Conservation (phyloP, 1,284 basidiomycete genomes). For the Ceratobasidium sp. region DNA sequence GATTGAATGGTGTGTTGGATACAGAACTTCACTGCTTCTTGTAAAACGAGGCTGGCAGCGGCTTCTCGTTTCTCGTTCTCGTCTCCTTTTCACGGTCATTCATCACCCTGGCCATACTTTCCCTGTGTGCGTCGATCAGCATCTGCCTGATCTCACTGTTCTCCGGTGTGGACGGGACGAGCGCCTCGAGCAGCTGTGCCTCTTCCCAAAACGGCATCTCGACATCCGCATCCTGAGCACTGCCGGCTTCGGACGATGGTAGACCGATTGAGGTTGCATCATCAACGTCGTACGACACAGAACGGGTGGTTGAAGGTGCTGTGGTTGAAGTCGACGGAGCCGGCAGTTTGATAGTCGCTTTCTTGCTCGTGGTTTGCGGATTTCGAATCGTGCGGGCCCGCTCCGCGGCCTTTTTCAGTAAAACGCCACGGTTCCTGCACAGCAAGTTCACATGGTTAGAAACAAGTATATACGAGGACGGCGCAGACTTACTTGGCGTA, state of each 20-base stretch:
- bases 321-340: conserved; percentile 31
- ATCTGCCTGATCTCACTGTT: conserved; percentile 33
- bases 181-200: conserved; percentile 30
- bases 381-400: conserved; percentile 37
- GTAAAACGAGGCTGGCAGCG: conserved; percentile 32
- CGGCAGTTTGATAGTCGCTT: conserved; percentile 30
- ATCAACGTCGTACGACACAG: conserved; percentile 4
- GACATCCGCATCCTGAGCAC: conserved; percentile 6
- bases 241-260: not conserved
- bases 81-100: conserved; percentile 37
- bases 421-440: conserved; percentile 32
- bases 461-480: not conserved
- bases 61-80: conserved; percentile 31
- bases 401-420: conserved; percentile 39
- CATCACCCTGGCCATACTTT: conserved; percentile 28
- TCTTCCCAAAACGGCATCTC: conserved; percentile 37
- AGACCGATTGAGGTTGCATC: not conserved
- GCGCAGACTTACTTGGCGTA: conserved; percentile 26
- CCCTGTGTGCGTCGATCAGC: conserved; percentile 32
- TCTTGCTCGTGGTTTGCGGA: conserved; percentile 4
- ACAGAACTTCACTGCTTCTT: conserved; percentile 25
- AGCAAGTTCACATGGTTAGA: not conserved
- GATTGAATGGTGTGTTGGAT: not conserved
- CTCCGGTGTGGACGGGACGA: conserved; percentile 22
- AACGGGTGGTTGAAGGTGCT: conserved; percentile 33